Evolutionary conservation across 192 early-diverging fungal species (phyloP), one percentile per base, ranked within the genome.

Genomic region (Gaertneriomyces sp.): DNA sequence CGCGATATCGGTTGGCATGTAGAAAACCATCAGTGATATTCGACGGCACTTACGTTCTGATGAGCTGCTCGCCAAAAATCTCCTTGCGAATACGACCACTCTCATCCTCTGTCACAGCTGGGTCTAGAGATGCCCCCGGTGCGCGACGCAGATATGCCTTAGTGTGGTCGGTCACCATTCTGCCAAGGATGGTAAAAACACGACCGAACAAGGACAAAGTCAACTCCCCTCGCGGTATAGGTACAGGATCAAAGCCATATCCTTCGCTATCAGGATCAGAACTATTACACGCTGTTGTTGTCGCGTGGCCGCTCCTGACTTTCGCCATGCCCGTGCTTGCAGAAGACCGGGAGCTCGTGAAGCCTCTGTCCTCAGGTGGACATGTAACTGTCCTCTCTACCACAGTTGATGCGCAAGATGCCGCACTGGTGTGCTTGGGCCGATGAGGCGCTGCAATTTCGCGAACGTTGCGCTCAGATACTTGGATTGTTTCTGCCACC

Each of bases 141-240:
- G 42, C 25, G 38, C 38, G 20, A 6, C 17, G n/a, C 17, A 69
- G 47, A 53, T 33, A 69, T 16, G 25, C 42, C 38, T 49, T 54
- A 44, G 70, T 66, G 6, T 46, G 40, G 8, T 47, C 45, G 16
- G 70, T 72, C 44, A 72, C 43, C 39, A 66, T 52, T 7, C 63
- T 7, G 12, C 59, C 63, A 16, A 72, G 52, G 7, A 46, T 53
- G 2, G 64, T 72, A 41, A 45, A 66, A 5, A 53, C 41, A 12
- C 53, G 19, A 11, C 70, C 70, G 61, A 72, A 72, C 39, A 65
- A 57, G 12, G 70, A 66, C 0, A 71, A 40, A 5, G 52, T 17
- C 25, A 54, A 50, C 7, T 61, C 2, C 20, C 20, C 58, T 66
- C 39, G 43, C 50, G 61, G 17, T 17, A 14, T 12, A 42, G 40